Percentiles rank a stretch among this genome's conserved stretches.
Evolutionary conservation across 108 stramenopile genomes (phyloP).

Genomic region (Conticribra guillardii): DNA sequence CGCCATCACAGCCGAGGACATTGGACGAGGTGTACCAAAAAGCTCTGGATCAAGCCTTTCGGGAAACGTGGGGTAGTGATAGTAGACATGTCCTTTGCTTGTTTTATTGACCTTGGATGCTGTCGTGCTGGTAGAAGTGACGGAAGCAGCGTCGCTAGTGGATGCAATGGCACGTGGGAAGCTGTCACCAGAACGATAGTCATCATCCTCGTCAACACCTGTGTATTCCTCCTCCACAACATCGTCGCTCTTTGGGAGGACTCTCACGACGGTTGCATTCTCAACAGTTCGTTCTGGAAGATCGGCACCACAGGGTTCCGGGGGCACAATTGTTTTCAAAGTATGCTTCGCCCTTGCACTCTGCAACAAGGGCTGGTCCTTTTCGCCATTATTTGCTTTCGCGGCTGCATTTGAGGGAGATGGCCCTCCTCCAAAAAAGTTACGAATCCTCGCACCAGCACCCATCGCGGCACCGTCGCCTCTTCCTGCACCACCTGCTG

Average conservation of each 20-base stretch:
- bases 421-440: conserved; percentile 5
- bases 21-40: conserved; percentile 77
- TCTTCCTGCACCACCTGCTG: neutral
- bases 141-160: conserved; percentile 38
- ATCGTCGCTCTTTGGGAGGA: conserved; percentile 18
- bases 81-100: conserved; percentile 52
- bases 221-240: neutral
- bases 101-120: conserved; percentile 61
- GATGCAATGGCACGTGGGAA: neutral
- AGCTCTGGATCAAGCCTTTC: conserved; percentile 64
- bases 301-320: conserved; percentile 73
- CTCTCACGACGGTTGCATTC: conserved; percentile 38
- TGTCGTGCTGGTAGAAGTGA: conserved; percentile 49
- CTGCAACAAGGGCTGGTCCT: conserved; percentile 73
- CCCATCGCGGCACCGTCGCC: neutral
- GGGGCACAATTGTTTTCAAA: conserved; percentile 86
- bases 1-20: conserved; percentile 83
- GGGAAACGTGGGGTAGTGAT: conserved; percentile 75
- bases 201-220: conserved; percentile 13
- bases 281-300: conserved; percentile 45
- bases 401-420: neutral
- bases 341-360: conserved; percentile 74
- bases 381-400: neutral
- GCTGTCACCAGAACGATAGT: conserved; percentile 12
- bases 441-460: conserved; percentile 11